These are phyloP conservation scores for Rutstroemia sp. DNA, from an alignment of 2,329 filamentous ascomycete genomes.

Conservation along the genomic window DNA sequence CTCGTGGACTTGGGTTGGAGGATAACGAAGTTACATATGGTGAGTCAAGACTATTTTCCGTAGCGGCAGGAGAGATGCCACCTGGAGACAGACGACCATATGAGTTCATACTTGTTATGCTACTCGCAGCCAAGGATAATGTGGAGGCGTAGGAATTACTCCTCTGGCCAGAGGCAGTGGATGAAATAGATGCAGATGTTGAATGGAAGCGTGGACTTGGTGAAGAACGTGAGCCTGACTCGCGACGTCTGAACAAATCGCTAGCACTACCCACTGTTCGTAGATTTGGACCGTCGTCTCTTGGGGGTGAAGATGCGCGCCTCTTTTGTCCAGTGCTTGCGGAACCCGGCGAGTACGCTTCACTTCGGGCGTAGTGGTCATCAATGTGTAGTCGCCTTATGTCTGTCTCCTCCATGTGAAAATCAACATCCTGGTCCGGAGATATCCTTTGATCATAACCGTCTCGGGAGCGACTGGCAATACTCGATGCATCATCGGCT, in stretches of 20 bases:
- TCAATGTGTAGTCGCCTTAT: slow-evolving; percentile 45
- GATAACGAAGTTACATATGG: slow-evolving; percentile 44
- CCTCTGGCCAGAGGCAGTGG: slow-evolving; percentile 54
- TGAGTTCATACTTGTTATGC: slow-evolving; percentile 56
- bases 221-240: slow-evolving; percentile 47
- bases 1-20: slow-evolving; percentile 32
- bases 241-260: slow-evolving; percentile 29
- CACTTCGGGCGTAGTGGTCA: slow-evolving; percentile 35
- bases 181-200: slow-evolving; percentile 55
- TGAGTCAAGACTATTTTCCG: slow-evolving; percentile 37
- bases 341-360: slow-evolving; percentile 24
- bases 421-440: slow-evolving; percentile 34
- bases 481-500: slow-evolving; percentile 43
- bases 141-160: slow-evolving; percentile 56
- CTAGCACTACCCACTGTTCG: slow-evolving; percentile 29
- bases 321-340: slow-evolving; percentile 50
- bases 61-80: slow-evolving; percentile 41
- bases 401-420: slow-evolving; percentile 46
- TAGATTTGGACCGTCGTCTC: slow-evolving; percentile 37
- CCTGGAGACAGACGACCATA: slow-evolving; percentile 54
- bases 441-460: slow-evolving; percentile 53
- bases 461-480: slow-evolving; percentile 45
- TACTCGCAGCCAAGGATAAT: slow-evolving; percentile 53
- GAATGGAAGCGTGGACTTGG: slow-evolving; percentile 48
- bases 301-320: slow-evolving; percentile 53